phyloP scores from a whole-genome alignment of 805 yeast species.

The Teunomyces atbi region DNA sequence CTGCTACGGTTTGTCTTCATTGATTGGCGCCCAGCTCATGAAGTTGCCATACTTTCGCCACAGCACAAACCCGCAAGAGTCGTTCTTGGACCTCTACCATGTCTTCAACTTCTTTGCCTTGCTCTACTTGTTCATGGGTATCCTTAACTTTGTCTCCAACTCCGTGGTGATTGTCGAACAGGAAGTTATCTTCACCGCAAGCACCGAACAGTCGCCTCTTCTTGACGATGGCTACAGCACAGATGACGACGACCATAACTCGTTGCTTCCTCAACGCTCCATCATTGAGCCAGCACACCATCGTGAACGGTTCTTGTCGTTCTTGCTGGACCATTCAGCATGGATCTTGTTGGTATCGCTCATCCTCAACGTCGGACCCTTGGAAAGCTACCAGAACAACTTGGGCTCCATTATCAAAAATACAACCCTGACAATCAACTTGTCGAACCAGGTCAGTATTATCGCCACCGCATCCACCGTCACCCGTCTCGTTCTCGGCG shows the following conservation, averaged over 20 bases:
- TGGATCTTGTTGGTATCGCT: slow-evolving; percentile 64
- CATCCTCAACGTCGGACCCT: slow-evolving; percentile 72
- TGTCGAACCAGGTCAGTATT: slow-evolving; percentile 53
- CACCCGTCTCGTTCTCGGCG: slow-evolving; percentile 66
- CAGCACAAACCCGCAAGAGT: slow-evolving; percentile 8
- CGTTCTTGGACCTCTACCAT: slow-evolving; percentile 43
- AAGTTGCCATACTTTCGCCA: slow-evolving; percentile 38
- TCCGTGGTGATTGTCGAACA: slow-evolving; percentile 61
- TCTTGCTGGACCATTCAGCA: slow-evolving; percentile 55
- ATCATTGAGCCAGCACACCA: slow-evolving; percentile 39
- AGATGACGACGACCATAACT: slow-evolving; percentile 12
- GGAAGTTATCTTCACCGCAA: slow-evolving; percentile 40
- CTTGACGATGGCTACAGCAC: slow-evolving; percentile 4
- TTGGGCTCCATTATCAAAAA: slow-evolving; percentile 69
- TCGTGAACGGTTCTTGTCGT: slow-evolving; percentile 30
- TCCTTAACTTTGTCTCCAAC: slow-evolving; percentile 61
- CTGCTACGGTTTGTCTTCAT: slow-evolving; percentile 78
- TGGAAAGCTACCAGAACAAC: slow-evolving; percentile 81
- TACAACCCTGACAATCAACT: slow-evolving; percentile 20
- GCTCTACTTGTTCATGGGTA: slow-evolving; percentile 55
- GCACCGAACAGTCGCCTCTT: slow-evolving; percentile 28
- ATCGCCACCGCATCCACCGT: slow-evolving; percentile 69
- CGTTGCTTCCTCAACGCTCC: slow-evolving; percentile 31
- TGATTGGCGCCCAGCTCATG: slow-evolving; percentile 66
- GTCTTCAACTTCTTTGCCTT: slow-evolving; percentile 54